phyloP scores from a whole-genome alignment of 257 asterid species.

The Forsythia viridissima region DNA sequence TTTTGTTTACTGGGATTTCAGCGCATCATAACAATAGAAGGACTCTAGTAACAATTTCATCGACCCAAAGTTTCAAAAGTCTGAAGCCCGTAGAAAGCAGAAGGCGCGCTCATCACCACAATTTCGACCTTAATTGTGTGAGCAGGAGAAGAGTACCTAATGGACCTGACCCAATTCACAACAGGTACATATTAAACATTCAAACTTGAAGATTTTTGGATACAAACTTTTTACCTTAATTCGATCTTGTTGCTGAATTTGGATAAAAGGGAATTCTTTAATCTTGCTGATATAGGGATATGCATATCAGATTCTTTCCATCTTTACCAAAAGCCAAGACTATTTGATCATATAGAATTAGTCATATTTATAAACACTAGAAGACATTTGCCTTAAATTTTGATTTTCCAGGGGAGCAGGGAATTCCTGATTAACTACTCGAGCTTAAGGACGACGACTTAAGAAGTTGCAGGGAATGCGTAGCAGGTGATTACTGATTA shows the following conservation, averaged over 20 bases:
- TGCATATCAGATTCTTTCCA: constrained; percentile 3
- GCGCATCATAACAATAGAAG: constrained; percentile 25
- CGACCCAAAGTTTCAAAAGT: constrained; percentile 23
- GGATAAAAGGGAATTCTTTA: background rate
- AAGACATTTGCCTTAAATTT: background rate
- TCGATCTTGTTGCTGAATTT: background rate
- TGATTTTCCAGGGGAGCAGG: constrained; percentile 44
- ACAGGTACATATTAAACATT: constrained; percentile 44
- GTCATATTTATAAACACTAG: too few species aligned
- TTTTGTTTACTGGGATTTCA: constrained; percentile 39
- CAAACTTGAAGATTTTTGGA: background rate
- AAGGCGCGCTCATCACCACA: constrained; percentile 31
- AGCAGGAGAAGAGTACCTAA: constrained; percentile 78
- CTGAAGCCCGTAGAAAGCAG: constrained; percentile 27
- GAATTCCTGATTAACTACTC: constrained; percentile 30
- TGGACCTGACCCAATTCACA: constrained; percentile 75
- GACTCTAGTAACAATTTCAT: constrained; percentile 18
- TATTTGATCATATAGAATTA: too few species aligned
- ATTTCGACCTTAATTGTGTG: constrained; percentile 36
- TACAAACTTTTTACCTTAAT: too few species aligned
- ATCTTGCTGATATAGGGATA: background rate
- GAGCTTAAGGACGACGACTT: constrained; percentile 24
- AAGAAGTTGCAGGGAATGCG: background rate
- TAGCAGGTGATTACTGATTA: background rate
- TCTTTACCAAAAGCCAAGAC: background rate